These are phyloP conservation scores for Spergularia marina DNA, from an alignment of 148 eudicot genomes.

Conservation along the genomic window DNA sequence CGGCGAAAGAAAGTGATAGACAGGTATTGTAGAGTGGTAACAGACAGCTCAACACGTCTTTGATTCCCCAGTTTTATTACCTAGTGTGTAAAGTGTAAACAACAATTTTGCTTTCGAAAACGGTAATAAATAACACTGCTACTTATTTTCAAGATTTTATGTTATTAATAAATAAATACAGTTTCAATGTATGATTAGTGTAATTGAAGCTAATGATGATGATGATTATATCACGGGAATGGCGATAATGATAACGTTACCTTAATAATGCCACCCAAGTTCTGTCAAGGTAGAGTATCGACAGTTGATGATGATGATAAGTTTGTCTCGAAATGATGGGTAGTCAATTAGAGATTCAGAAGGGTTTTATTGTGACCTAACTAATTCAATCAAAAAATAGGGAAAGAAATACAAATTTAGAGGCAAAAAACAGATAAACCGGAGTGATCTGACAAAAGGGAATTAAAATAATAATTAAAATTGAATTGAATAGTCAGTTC, in stretches of 20 bases:
- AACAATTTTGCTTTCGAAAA: background rate
- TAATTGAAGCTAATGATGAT: background rate
- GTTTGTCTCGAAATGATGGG: no score
- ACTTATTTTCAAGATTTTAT: background rate
- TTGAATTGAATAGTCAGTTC: conserved; percentile 4
- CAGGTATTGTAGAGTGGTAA: conserved; percentile 21
- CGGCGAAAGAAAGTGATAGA: conserved; percentile 25
- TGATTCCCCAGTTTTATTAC: conserved; percentile 10
- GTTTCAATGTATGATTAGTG: background rate
- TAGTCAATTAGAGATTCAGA: no score
- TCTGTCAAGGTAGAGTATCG: no score
- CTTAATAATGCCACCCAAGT: no score
- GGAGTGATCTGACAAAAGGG: conserved; percentile 24
- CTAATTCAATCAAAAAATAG: no score
- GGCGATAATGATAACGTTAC: background rate
- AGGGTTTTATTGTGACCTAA: no score
- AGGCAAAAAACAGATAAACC: background rate
- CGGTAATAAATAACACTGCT: no score
- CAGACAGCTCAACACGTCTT: conserved; percentile 41
- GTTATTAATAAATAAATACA: no score
- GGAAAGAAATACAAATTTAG: no score
- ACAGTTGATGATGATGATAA: no score
- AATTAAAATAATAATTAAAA: background rate
- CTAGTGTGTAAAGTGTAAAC: no score
- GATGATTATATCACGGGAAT: no score